Conservation (phyloP, 2,329 filamentous ascomycete genomes). For the Clonostachys sp. region DNA sequence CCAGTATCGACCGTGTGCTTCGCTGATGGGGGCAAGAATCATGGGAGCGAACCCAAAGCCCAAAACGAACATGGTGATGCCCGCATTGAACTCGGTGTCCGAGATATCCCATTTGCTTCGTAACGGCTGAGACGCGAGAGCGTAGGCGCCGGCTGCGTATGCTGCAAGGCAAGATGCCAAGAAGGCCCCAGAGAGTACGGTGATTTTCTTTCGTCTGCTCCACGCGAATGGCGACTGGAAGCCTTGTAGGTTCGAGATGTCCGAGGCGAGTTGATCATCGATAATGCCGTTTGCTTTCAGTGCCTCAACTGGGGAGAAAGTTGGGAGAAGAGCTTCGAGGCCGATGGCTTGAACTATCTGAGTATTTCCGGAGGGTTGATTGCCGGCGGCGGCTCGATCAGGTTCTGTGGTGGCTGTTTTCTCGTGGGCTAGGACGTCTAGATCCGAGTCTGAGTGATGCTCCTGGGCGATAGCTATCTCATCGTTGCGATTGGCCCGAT, state of each 20-base stretch:
- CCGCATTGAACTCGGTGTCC: constrained; percentile 48
- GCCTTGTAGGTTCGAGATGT: not conserved
- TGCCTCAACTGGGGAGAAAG: not conserved
- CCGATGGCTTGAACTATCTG: not conserved
- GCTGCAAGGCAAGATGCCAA: constrained; percentile 54
- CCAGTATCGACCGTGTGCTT: constrained; percentile 42
- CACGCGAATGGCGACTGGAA: constrained; percentile 3
- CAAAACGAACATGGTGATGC: constrained; percentile 58
- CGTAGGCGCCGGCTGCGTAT: constrained; percentile 61
- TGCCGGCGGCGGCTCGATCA: too few relatives aligned
- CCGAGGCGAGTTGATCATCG: not conserved
- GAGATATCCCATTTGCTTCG: constrained; percentile 51
- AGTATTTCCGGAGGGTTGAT: too few relatives aligned
- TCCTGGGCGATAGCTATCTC: too few relatives aligned
- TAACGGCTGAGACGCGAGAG: constrained; percentile 50
- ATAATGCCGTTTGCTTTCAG: not conserved
- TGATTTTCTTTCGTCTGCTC: constrained; percentile 5
- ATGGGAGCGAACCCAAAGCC: constrained; percentile 65
- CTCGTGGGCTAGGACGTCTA: too few relatives aligned
- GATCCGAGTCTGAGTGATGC: too few relatives aligned
- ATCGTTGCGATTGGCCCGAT: too few relatives aligned
- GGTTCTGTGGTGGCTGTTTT: too few relatives aligned
- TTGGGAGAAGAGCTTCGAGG: not conserved
- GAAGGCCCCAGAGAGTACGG: constrained; percentile 12
- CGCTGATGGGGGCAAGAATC: constrained; percentile 63